Base-by-base conservation (phyloP, 331 rosid species). In the Quercus phellos region DNA sequence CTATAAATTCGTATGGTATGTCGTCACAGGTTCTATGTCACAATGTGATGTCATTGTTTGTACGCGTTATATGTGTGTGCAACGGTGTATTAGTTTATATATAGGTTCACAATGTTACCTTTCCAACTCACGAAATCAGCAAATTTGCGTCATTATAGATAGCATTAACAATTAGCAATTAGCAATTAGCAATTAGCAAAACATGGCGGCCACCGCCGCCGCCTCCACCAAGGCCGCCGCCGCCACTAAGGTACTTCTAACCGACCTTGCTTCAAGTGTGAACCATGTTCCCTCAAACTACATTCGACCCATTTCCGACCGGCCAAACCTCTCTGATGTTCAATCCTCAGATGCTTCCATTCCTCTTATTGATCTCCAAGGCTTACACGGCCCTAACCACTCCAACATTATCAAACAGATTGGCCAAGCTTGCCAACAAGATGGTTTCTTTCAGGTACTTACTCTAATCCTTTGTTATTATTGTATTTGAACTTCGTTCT, bases 401-500 rank as follows among this genome's bases (percentile, higher is more conserved):
- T 56, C 88, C 32, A 13, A 74, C 12, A 38, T 88, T 64, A 63
- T 94, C 74, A 17, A 79, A 6, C 87, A 86, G 63, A 85, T 91
- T 26, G 90, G 78, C 6, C 84, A 67, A 6, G 97, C 93, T 38
- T 94, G 97, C 75, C 84, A 67, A 43, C 60, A 58, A 19, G 81
- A 90, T 72, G 96, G 98, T 12, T 94, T 94, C 87, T 94, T 94
- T 77, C 97, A 85, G 90, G 98, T 88, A 80, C 58, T 2, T 11
- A 6, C 22, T 35, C 46, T 38, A 8, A 38, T 38, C 46, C 46
- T 7, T 38, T 8, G 3, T 38, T 38, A 38, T 7, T 2, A 1
- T 60, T 17, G 27, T 11, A 27, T 16, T 26, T 6, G 19, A 59
- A 2, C 14, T 38, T 18, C 2, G 2, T 27, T 43, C 55, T 17